These are phyloP conservation scores for Yamadazyma insecticola DNA, from an alignment of 805 yeast genomes.

Conservation along the genomic window DNA sequence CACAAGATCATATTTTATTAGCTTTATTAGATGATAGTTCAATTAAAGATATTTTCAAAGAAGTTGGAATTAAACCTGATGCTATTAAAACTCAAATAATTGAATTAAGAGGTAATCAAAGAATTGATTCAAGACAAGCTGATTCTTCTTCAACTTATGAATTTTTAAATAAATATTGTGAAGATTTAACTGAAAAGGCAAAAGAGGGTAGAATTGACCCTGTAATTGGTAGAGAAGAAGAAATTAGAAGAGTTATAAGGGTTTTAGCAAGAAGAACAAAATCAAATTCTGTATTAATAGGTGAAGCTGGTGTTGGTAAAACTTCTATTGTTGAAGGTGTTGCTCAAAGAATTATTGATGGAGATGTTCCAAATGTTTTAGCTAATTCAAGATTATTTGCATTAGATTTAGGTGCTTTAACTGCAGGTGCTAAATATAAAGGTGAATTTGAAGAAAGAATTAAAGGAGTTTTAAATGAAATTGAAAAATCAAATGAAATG, in stretches of 20 bases:
- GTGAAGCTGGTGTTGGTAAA: slow-evolving; percentile 99
- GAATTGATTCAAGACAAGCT: slow-evolving; percentile 91
- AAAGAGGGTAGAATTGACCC: slow-evolving; percentile 95
- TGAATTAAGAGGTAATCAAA: slow-evolving; percentile 80
- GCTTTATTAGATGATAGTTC: slow-evolving; percentile 80
- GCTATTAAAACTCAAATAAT: slow-evolving; percentile 73
- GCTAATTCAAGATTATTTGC: slow-evolving; percentile 79
- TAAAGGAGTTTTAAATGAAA: slow-evolving; percentile 92
- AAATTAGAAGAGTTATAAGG: slow-evolving; percentile 90
- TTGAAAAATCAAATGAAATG: slow-evolving; percentile 80
- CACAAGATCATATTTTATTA: slow-evolving; percentile 88
- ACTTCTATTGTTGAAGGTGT: slow-evolving; percentile 98
- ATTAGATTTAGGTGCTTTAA: slow-evolving; percentile 90
- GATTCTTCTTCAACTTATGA: slow-evolving; percentile 84
- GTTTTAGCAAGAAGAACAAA: slow-evolving; percentile 96
- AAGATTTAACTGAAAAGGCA: slow-evolving; percentile 91
- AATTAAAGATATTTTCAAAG: slow-evolving; percentile 68
- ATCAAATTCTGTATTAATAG: slow-evolving; percentile 93
- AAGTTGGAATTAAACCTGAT: slow-evolving; percentile 61
- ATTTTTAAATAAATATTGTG: slow-evolving; percentile 83
- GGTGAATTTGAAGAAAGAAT: slow-evolving; percentile 98
- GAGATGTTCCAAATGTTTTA: slow-evolving; percentile 88
- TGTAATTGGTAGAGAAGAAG: slow-evolving; percentile 98
- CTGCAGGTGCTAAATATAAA: slow-evolving; percentile 98
- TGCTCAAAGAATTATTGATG: slow-evolving; percentile 93